Percentiles rank a stretch among this genome's conserved stretches.
phyloP scores from a whole-genome alignment of 2,329 filamentous ascomycete genomes.

The Epichloe glyceriae region DNA sequence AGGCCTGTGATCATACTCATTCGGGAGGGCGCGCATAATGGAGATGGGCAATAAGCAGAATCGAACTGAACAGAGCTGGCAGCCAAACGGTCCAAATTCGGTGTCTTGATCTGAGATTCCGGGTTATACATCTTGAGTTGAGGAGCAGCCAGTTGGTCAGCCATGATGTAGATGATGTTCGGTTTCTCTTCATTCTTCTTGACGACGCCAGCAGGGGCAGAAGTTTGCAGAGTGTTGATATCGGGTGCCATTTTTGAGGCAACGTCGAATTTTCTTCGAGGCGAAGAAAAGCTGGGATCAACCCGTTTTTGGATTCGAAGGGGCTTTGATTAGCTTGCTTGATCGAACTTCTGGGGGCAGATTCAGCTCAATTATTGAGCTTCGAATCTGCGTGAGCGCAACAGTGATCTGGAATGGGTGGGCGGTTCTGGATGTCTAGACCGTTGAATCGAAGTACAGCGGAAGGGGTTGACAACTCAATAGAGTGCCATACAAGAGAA shows the following conservation, averaged over 20 bases:
- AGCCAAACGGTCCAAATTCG: slow-evolving; percentile 74
- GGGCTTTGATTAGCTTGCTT: neutral
- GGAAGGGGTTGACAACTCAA: slow-evolving; percentile 2
- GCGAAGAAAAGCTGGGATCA: neutral
- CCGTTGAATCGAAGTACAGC: slow-evolving; percentile 2
- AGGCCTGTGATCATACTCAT: slow-evolving; percentile 93
- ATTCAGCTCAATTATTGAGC: neutral
- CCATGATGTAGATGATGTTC: slow-evolving; percentile 71
- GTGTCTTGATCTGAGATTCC: slow-evolving; percentile 80
- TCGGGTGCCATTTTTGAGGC: slow-evolving; percentile 53
- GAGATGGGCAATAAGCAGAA: slow-evolving; percentile 87
- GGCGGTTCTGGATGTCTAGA: neutral
- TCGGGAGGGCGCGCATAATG: slow-evolving; percentile 80
- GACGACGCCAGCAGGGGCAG: slow-evolving; percentile 23
- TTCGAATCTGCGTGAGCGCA: neutral
- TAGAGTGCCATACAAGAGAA: slow-evolving; percentile 8
- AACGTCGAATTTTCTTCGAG: neutral
- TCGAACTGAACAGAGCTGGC: slow-evolving; percentile 78
- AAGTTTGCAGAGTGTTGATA: slow-evolving; percentile 56
- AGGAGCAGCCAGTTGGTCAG: slow-evolving; percentile 84
- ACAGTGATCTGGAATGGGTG: neutral
- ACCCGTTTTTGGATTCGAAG: neutral
- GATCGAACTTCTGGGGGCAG: neutral
- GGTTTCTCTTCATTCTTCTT: slow-evolving; percentile 19
- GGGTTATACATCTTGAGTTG: slow-evolving; percentile 86